Evolutionary conservation across 2,329 filamentous ascomycete species (phyloP).

Genomic region (Xylariaceae sp.): DNA sequence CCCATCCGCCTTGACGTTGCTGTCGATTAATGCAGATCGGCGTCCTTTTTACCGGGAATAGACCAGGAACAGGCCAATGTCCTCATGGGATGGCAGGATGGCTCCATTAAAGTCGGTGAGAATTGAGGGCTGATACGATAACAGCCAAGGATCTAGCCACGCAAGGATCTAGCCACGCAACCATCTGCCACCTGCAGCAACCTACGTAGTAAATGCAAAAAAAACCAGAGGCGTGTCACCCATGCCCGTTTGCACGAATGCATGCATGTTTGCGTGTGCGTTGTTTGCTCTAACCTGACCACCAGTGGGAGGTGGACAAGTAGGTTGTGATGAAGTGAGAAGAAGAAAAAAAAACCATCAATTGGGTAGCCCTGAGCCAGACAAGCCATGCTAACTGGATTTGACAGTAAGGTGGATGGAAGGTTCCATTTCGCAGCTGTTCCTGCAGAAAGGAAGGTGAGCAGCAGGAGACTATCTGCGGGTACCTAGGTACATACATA

Average conservation of each 20-base stretch:
- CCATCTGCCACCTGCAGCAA: no score
- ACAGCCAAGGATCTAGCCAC: background rate
- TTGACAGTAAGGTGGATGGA: no score
- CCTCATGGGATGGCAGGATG: no score
- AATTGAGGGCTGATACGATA: no score
- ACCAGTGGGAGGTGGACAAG: background rate
- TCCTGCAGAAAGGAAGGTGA: slow-evolving; percentile 24
- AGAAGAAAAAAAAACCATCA: no score
- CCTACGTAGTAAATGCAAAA: no score
- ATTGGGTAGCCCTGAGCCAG: no score
- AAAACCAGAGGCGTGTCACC: background rate
- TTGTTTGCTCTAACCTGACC: background rate
- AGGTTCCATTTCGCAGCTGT: slow-evolving; percentile 17
- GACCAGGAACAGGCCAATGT: background rate
- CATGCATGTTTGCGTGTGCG: background rate
- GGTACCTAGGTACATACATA: no score
- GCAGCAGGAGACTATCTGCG: background rate
- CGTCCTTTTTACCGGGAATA: background rate
- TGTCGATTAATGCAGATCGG: background rate
- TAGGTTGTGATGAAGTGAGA: background rate
- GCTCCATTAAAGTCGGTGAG: no score
- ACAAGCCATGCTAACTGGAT: no score
- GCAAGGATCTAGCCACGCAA: background rate
- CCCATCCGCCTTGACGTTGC: background rate
- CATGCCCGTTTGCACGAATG: background rate